These are phyloP conservation scores for Phalaenopsis aphrodite DNA, from an alignment of 106 monocot species.

Conservation along the genomic window DNA sequence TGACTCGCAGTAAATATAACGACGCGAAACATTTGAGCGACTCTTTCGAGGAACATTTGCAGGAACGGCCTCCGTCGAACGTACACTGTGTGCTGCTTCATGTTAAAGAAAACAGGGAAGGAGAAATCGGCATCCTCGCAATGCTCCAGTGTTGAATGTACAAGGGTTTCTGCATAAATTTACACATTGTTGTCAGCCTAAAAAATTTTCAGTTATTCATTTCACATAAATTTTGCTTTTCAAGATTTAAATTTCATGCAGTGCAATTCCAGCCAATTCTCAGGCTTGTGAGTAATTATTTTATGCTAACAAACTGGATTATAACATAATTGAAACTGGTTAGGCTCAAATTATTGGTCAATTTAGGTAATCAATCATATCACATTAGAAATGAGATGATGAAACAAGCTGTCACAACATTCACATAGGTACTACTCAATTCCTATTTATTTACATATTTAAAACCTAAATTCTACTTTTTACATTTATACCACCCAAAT, in stretches of 20 bases:
- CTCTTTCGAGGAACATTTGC: slow-evolving; percentile 69
- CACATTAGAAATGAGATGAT: neutral
- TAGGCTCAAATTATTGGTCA: neutral
- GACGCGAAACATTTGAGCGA: slow-evolving; percentile 72
- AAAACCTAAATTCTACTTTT: too few species aligned
- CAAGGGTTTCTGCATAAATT: slow-evolving; percentile 74
- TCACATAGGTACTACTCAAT: too few species aligned
- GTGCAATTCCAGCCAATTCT: too few species aligned
- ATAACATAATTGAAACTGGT: too few species aligned
- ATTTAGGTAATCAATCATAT: neutral
- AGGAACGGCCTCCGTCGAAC: slow-evolving; percentile 74
- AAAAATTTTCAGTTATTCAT: neutral
- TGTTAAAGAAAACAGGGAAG: slow-evolving; percentile 68
- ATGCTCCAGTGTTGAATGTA: slow-evolving; percentile 73
- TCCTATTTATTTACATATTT: too few species aligned
- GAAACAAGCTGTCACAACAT: neutral
- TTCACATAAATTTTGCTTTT: neutral
- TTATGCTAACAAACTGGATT: too few species aligned
- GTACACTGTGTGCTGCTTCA: slow-evolving; percentile 77
- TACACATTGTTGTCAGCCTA: neutral
- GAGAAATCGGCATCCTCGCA: slow-evolving; percentile 77
- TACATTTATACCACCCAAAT: too few species aligned
- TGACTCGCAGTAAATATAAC: slow-evolving; percentile 95
- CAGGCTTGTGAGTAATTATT: too few species aligned
- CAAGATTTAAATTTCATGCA: too few species aligned